A percentile compares a stretch with the other conserved stretches of the same genome.
Evolutionary conservation across 139 green algal species (phyloP).

Genomic region (Chlamydomonas sphaeroides): DNA sequence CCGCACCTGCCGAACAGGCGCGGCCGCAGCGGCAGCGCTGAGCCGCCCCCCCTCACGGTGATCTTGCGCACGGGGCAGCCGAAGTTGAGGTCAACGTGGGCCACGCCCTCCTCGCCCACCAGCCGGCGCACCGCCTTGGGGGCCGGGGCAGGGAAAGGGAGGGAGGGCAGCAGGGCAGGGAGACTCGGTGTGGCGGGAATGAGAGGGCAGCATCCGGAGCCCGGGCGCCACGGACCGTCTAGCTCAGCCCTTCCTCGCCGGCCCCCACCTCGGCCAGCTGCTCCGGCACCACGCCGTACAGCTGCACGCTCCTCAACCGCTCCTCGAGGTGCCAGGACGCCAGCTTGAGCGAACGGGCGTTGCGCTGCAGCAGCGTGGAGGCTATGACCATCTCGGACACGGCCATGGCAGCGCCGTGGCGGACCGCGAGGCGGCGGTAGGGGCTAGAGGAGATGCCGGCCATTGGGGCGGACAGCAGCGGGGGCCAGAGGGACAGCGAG

Average conservation of each 20-base stretch:
- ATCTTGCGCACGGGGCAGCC: conserved; percentile 71
- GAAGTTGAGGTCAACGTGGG: conserved; percentile 72
- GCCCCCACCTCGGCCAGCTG: conserved; percentile 25
- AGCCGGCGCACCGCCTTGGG: conserved; percentile 37
- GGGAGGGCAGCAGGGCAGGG: background rate
- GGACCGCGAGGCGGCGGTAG: conserved; percentile 44
- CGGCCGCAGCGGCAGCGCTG: conserved; percentile 57
- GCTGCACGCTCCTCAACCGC: conserved; percentile 34
- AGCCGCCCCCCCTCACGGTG: conserved; percentile 57
- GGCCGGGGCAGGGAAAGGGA: background rate
- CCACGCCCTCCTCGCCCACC: conserved; percentile 50
- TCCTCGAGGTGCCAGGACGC: conserved; percentile 32
- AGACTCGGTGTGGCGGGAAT: too few species aligned
- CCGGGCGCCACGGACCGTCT: too few species aligned
- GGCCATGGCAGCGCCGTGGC: conserved; percentile 43
- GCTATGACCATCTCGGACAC: conserved; percentile 60
- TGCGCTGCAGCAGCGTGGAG: conserved; percentile 36
- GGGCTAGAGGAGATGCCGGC: conserved; percentile 58
- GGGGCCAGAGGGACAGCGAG: conserved; percentile 21
- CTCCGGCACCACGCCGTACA: conserved; percentile 55
- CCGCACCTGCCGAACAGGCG: conserved; percentile 41
- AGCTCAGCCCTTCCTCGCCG: background rate
- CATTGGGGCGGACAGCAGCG: conserved; percentile 56
- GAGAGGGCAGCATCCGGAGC: too few species aligned
- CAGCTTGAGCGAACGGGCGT: conserved; percentile 30